These are phyloP conservation scores for Oryza officinalis DNA, from an alignment of 176 grass and related monocot genomes.

Conservation along the genomic window DNA sequence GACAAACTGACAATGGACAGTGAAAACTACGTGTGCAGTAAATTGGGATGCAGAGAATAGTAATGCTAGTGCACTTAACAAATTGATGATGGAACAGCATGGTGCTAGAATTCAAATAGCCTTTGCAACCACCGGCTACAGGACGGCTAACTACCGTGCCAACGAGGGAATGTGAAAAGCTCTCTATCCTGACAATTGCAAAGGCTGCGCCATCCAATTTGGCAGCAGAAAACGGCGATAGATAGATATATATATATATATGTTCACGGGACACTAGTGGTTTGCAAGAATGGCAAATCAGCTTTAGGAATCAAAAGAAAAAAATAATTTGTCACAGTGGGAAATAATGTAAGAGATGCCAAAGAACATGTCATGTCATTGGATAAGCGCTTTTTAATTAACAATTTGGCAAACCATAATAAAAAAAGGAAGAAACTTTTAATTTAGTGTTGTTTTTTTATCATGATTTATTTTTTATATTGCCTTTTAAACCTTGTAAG, in stretches of 20 bases:
- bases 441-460: too few species aligned
- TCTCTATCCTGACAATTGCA: neutral
- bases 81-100: neutral
- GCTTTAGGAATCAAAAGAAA: neutral
- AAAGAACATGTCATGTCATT: neutral
- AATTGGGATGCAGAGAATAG: neutral
- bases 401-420: too few species aligned
- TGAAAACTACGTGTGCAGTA: neutral
- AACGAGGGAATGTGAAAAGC: neutral
- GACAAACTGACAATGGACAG: neutral
- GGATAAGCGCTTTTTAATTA: neutral
- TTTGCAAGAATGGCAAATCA: neutral
- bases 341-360: neutral
- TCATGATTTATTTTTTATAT: too few species aligned
- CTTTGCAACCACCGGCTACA: neutral
- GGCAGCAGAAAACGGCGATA: neutral
- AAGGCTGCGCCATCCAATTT: neutral
- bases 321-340: neutral
- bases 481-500: too few species aligned
- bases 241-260: too few species aligned
- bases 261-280: neutral
- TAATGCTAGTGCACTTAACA: neutral
- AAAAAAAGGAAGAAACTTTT: too few species aligned
- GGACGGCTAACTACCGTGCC: neutral
- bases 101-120: neutral